Evolutionary conservation across 1,139 yeast genomes (phyloP).

Genomic region (Debaryomycetaceae sp.): DNA sequence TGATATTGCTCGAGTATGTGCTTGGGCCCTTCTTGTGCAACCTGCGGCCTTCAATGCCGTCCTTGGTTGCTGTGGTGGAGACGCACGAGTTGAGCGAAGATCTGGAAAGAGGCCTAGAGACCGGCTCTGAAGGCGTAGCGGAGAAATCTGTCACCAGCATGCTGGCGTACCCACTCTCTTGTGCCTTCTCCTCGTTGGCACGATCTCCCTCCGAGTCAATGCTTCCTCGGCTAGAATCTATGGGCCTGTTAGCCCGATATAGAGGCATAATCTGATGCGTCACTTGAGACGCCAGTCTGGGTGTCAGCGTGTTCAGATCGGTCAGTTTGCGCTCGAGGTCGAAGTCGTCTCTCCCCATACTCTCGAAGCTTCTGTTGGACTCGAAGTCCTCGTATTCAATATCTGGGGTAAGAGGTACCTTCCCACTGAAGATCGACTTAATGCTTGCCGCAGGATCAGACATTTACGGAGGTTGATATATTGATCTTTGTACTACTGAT

Average conservation of each 20-base stretch:
- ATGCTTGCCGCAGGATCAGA: conserved; percentile 46
- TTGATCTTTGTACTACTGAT: no score
- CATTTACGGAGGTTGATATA: conserved; percentile 15
- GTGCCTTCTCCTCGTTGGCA: background rate
- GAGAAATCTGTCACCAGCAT: background rate
- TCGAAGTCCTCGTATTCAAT: conserved; percentile 16
- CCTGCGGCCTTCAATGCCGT: conserved; percentile 64
- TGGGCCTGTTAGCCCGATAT: background rate
- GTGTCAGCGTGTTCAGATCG: background rate
- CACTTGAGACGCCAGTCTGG: background rate
- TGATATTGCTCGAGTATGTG: conserved; percentile 31
- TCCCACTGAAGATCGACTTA: conserved; percentile 39
- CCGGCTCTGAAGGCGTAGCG: conserved; percentile 12
- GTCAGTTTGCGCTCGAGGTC: background rate
- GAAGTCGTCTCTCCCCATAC: background rate
- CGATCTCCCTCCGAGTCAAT: background rate
- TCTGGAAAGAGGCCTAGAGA: conserved; percentile 56
- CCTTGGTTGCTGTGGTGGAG: conserved; percentile 70
- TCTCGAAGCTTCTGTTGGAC: conserved; percentile 3
- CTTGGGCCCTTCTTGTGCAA: conserved; percentile 45
- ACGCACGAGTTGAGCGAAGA: conserved; percentile 62
- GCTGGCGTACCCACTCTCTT: background rate
- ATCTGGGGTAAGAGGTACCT: conserved; percentile 18
- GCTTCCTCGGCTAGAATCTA: background rate
- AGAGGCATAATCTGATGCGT: background rate